phyloP scores from a whole-genome alignment of 805 yeast genomes.

The Candida broadrunensis region DNA sequence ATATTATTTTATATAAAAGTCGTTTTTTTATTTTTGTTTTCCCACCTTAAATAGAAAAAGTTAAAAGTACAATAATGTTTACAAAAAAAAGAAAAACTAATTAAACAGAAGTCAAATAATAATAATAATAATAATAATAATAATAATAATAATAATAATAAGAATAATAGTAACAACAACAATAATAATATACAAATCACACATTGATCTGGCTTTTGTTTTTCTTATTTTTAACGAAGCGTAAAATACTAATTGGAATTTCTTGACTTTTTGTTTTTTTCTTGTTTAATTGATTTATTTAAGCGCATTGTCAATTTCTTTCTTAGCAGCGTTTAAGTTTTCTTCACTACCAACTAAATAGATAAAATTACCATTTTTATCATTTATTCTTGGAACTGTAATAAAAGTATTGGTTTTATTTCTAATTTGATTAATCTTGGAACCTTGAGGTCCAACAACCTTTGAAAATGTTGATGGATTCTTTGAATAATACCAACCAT shows the following conservation, averaged over 20 bases:
- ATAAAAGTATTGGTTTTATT: conserved; percentile 54
- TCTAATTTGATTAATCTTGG: conserved; percentile 61
- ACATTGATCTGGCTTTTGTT: too few relatives aligned
- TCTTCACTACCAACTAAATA: conserved; percentile 59
- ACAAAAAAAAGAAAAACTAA: not conserved
- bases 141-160: not conserved
- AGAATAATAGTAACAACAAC: too few relatives aligned
- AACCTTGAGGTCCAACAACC: conserved; percentile 77
- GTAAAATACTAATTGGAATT: too few relatives aligned
- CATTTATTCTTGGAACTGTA: conserved; percentile 59
- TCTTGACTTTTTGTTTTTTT: too few relatives aligned
- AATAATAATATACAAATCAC: too few relatives aligned
- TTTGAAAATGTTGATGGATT: conserved; percentile 53
- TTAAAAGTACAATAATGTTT: not conserved
- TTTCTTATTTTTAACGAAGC: too few relatives aligned
- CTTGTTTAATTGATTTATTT: not conserved
- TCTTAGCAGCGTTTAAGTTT: conserved; percentile 39
- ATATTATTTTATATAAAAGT: too few relatives aligned
- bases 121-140: not conserved
- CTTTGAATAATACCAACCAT: conserved; percentile 63
- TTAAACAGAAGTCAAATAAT: not conserved
- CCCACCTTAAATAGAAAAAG: too few relatives aligned
- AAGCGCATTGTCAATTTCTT: conserved; percentile 12
- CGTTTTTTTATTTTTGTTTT: too few relatives aligned
- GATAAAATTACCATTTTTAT: conserved; percentile 50